Base-by-base conservation (phyloP, 305 asterid species). In the Andrographis paniculata region DNA sequence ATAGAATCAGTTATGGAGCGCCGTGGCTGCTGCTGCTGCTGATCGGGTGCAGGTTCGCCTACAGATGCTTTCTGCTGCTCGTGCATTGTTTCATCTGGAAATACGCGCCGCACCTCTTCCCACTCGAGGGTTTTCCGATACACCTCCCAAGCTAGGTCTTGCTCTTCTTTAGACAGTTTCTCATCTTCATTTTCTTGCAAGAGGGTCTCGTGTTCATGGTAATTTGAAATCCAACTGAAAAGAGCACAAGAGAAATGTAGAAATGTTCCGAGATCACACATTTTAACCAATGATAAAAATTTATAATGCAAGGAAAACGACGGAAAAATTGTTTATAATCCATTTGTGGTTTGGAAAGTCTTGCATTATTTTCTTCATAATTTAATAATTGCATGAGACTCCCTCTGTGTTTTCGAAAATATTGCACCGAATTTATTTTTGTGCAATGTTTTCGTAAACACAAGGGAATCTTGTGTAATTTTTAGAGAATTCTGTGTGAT, bases 101-200 rank as follows among this genome's bases (percentile, higher is more conserved):
- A 55, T 45, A 55, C 70, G 53, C 83, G 74, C 28, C 64, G 74
- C 9, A 77, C 60, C 67, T 84, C 97, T 66, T 84, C 89, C 95
- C 94, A 87, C 67, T 79, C 93, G 8, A 84, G 60, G 46, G 88
- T 79, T 68, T 75, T 81, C 52, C 67, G 68, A 14, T 73, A 87
- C 28, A 81, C 95, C 69, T 87, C 95, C 99, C 97, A 92, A 17
- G 99, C 99, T 79, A 81, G 53, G 56, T 87, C 99, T 59, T 92
- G 94, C 61, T 92, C 99, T 65, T 92, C 95, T 69, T 92, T 92
- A 1, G 99, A 81, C 11, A 92, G 82, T 53, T 76, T 87, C 63
- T 92, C 99, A 0, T 81, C 97, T 70, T 92, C 95, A 12, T 92
- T 92, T 66, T 92, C 99, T 76, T 87, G 99, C 58, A 92, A 55